Evolutionary conservation across 1,139 yeast genomes (phyloP).

Genomic region (Suhomyces guaymorum): DNA sequence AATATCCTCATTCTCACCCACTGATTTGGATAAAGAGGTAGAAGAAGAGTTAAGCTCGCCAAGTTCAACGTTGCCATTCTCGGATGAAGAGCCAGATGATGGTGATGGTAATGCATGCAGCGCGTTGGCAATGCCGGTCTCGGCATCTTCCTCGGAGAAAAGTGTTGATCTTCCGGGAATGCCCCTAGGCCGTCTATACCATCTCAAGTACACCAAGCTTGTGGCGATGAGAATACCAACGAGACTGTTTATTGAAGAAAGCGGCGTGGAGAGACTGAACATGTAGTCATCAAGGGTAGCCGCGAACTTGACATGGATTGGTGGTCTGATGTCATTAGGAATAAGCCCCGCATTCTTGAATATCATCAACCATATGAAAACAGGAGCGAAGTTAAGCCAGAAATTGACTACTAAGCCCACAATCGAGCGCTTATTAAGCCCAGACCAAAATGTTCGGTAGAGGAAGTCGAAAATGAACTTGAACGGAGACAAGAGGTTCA

Average conservation of each 20-base stretch:
- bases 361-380: slow-evolving; percentile 56
- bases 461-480: slow-evolving; percentile 22
- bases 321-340: slow-evolving; percentile 57
- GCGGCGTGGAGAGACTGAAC: slow-evolving; percentile 22
- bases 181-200: slow-evolving; percentile 11
- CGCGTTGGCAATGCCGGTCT: too few species aligned
- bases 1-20: too few species aligned
- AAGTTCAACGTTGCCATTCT: slow-evolving; percentile 11
- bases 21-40: too few species aligned
- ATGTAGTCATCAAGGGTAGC: slow-evolving; percentile 41
- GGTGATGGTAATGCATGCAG: not conserved
- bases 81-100: slow-evolving; percentile 5
- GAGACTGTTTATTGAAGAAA: slow-evolving; percentile 11
- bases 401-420: slow-evolving; percentile 45
- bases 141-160: too few species aligned
- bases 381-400: slow-evolving; percentile 51
- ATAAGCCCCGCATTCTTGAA: slow-evolving; percentile 64
- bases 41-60: slow-evolving; percentile 5
- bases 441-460: slow-evolving; percentile 27
- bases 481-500: slow-evolving; percentile 17
- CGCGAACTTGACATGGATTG: slow-evolving; percentile 51
- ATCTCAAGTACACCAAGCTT: slow-evolving; percentile 17
- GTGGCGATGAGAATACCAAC: slow-evolving; percentile 14
- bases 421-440: slow-evolving; percentile 41
- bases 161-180: too few species aligned